A percentile compares a stretch with the other conserved stretches of the same genome.
Evolutionary conservation across 2,329 filamentous ascomycete genomes (phyloP).

Genomic region (Colletotrichum lini): DNA sequence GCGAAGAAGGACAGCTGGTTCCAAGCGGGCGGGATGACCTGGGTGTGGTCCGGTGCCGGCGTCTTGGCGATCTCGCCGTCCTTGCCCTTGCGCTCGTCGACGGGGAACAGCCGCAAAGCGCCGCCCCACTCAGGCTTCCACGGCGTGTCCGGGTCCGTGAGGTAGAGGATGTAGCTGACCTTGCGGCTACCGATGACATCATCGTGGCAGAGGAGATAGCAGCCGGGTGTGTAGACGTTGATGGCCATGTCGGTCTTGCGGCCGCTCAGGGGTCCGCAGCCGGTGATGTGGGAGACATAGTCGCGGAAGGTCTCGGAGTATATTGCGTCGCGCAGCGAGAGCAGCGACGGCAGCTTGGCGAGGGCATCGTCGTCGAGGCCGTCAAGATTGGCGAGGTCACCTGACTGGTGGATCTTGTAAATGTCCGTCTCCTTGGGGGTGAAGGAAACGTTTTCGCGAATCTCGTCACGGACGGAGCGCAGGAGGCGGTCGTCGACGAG

Average conservation of each 20-base stretch:
- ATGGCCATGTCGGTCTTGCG: conserved; percentile 99
- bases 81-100: conserved; percentile 73
- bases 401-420: conserved; percentile 99
- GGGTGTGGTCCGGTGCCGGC: conserved; percentile 82
- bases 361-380: conserved; percentile 90
- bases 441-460: conserved; percentile 91
- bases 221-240: conserved; percentile 97
- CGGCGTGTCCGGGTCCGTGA: conserved; percentile 90
- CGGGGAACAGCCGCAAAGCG: conserved; percentile 88
- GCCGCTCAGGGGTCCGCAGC: conserved; percentile 88
- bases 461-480: conserved; percentile 88
- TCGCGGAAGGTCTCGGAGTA: conserved; percentile 92
- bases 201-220: conserved; percentile 96
- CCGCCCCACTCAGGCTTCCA: conserved; percentile 97
- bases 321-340: conserved; percentile 91
- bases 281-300: conserved; percentile 89
- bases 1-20: conserved; percentile 99
- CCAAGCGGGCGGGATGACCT: conserved; percentile 93
- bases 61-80: conserved; percentile 84
- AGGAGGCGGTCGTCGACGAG: conserved; percentile 87
- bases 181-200: conserved; percentile 98
- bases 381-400: conserved; percentile 96
- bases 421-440: conserved; percentile 99
- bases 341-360: conserved; percentile 88
- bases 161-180: conserved; percentile 96